Evolutionary conservation across 192 early-diverging fungal species (phyloP), one percentile per base, ranked within the genome.

Genomic region (Coemansia guatemalensis): DNA sequence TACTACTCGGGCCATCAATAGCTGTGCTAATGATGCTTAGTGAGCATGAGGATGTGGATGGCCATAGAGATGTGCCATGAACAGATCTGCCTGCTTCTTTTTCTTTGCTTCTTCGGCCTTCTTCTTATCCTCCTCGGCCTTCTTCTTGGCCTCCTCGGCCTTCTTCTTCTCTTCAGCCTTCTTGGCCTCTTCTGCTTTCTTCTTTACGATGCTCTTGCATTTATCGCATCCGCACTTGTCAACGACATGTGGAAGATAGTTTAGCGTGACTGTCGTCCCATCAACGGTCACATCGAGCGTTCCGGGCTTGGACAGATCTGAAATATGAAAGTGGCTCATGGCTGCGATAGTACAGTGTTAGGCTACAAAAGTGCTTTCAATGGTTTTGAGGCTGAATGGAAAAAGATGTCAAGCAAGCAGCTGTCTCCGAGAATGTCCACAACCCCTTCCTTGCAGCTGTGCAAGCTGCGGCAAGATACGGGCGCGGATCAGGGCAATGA

Each of bases 281-380:
- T 62, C 68, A 55, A 74, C 53, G 48, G 56, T 49, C n/a, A 80
- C 23, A 53, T 74, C 68, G 17, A 70, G 35, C 24, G 64, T 52
- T 2, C 71, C 77, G 21, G 71, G 24, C 68, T 80, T 80, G 23
- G 71, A 39, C 9, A 70, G 14, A 48, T 80, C 77, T 3, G 60
- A 29, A 20, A 79, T 61, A 14, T 60, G 47, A 24, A 80, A 60
- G 48, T 71, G 64, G 77, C 56, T 72, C 70, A 79, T 73, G 17
- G 18, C 39, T 54, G 18, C 2, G 20, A 17, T 44, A 44, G 12
- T 25, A 22, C 41, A 47, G 24, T 44, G 33, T n/a, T 23, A 24
- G 29, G 33, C n/a, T 3, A 35, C 12, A 29, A 33, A 30, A 39
- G 39, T 29, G n/a, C 29, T 56, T 30, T 21, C 26, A 33, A 56